A percentile compares a stretch with the other conserved stretches of the same genome.
Conservation (phyloP, 2,329 filamentous ascomycete species). For the Arthroderma uncinatum region DNA sequence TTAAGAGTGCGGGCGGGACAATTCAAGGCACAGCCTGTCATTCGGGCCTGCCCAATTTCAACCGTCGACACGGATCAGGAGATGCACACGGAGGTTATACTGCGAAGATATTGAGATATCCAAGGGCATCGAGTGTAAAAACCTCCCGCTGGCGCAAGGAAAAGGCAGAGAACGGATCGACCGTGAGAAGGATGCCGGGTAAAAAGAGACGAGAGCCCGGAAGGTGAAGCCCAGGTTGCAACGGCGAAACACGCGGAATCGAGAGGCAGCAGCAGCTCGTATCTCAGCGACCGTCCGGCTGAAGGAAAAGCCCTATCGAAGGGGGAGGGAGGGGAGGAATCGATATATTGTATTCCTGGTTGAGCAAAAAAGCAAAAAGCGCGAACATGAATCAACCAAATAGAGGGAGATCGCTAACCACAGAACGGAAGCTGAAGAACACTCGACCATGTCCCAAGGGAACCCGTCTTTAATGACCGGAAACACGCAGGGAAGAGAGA, state of each 20-base stretch:
- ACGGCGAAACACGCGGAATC: neutral
- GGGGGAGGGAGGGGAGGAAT: neutral
- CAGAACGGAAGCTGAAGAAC: neutral
- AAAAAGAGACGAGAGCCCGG: neutral
- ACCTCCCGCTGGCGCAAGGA: neutral
- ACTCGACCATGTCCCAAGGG: neutral
- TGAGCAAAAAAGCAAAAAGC: neutral
- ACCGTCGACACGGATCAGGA: neutral
- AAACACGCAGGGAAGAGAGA: neutral
- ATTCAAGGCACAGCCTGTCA: neutral
- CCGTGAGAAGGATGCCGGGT: neutral
- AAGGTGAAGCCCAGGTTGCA: neutral
- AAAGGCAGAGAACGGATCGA: neutral
- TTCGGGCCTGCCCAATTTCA: neutral
- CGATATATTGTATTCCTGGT: neutral
- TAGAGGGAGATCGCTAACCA: neutral
- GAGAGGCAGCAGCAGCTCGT: neutral
- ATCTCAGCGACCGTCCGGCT: neutral
- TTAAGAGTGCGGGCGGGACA: neutral
- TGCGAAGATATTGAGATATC: neutral
- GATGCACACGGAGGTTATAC: conserved; percentile 4
- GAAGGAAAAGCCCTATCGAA: neutral
- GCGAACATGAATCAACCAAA: neutral
- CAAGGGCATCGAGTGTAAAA: neutral
- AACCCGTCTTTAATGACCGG: neutral